Conservation (phyloP, 2,329 filamentous ascomycete genomes). For the Colletotrichum sp. region DNA sequence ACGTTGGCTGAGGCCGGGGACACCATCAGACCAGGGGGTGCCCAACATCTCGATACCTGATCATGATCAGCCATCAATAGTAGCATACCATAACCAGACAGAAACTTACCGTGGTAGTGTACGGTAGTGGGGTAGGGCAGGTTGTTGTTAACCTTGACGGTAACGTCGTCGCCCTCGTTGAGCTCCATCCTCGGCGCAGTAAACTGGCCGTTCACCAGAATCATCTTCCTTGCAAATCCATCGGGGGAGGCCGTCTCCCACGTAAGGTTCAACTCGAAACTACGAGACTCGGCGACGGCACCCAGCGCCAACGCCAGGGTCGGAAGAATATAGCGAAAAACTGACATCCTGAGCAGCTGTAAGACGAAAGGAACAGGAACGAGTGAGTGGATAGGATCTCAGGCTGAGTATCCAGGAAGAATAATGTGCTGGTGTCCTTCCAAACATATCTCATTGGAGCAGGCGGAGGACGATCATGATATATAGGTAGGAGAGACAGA, state of each 20-base stretch:
- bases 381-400: conserved; percentile 19
- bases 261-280: conserved; percentile 33
- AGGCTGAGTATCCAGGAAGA: conserved; percentile 6
- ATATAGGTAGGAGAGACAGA: conserved; percentile 17
- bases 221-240: conserved; percentile 47
- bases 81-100: neutral
- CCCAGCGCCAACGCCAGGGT: conserved; percentile 17
- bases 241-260: conserved; percentile 44
- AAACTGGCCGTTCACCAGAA: conserved; percentile 63
- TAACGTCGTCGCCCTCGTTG: conserved; percentile 53
- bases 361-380: conserved; percentile 9
- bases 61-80: neutral
- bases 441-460: neutral
- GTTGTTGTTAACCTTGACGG: conserved; percentile 49
- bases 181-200: conserved; percentile 65
- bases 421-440: conserved; percentile 14
- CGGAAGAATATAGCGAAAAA: conserved; percentile 19
- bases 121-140: conserved; percentile 52
- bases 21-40: conserved; percentile 66
- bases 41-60: conserved; percentile 30
- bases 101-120: conserved; percentile 50
- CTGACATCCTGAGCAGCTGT: conserved; percentile 12
- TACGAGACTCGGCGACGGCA: conserved; percentile 10
- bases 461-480: conserved; percentile 17
- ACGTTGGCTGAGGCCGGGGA: conserved; percentile 59